Evolutionary conservation across 805 yeast species (phyloP).

Genomic region (Metschnikowia lachancei): DNA sequence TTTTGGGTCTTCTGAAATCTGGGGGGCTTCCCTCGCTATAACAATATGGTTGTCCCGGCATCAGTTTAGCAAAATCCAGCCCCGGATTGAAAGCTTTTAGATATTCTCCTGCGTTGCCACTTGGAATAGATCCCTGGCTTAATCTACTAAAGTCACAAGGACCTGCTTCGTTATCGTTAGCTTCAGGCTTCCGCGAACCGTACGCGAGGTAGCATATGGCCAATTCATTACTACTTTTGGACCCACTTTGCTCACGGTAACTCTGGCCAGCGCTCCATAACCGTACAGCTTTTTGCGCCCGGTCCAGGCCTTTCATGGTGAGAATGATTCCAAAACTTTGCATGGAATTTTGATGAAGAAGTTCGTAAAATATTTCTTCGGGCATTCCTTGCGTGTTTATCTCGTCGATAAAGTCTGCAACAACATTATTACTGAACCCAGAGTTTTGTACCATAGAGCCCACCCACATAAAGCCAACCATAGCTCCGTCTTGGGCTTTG

Average conservation of each 20-base stretch:
- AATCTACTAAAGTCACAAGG: neutral
- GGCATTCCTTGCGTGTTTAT: neutral
- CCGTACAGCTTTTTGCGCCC: neutral
- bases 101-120: neutral
- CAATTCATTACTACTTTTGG: neutral
- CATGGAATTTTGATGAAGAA: neutral
- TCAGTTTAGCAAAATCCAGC: neutral
- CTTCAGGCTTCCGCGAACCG: neutral
- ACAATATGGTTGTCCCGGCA: neutral
- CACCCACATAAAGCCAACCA: neutral
- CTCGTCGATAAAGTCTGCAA: neutral
- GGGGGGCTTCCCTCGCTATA: neutral
- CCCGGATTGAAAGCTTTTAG: neutral
- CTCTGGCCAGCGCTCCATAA: neutral
- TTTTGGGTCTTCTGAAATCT: neutral
- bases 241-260: neutral
- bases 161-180: conserved; percentile 1
- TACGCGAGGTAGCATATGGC: neutral
- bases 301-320: neutral
- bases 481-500: neutral
- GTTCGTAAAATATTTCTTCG: neutral
- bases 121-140: neutral
- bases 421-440: neutral
- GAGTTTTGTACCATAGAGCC: conserved; percentile 1
- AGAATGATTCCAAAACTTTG: conserved; percentile 1